A percentile compares a stretch with the other conserved stretches of the same genome.
These are phyloP conservation scores for Albugo candida DNA, from an alignment of 352 stramenopile genomes.

Conservation along the genomic window DNA sequence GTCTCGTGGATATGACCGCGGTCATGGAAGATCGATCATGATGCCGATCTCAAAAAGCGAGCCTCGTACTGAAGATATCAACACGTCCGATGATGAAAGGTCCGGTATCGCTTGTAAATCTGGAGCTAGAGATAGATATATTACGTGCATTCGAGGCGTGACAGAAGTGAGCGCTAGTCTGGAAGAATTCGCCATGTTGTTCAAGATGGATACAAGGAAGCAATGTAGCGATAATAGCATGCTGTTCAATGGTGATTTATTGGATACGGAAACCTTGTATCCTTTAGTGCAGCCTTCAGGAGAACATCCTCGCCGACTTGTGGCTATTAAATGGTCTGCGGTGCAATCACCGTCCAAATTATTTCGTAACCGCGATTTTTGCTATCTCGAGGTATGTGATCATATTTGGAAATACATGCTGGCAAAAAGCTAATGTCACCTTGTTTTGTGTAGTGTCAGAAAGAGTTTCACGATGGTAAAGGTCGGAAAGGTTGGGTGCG, in stretches of 20 bases:
- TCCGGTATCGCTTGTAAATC: background rate
- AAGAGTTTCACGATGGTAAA: constrained; percentile 48
- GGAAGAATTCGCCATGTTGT: constrained; percentile 66
- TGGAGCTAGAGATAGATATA: constrained; percentile 14
- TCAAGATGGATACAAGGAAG: constrained; percentile 58
- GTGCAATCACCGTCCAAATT: constrained; percentile 46
- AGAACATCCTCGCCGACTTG: constrained; percentile 47
- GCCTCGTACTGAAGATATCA: background rate
- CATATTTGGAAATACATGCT: constrained; percentile 1
- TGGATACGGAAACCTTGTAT: constrained; percentile 56
- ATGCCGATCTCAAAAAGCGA: background rate
- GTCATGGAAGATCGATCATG: background rate
- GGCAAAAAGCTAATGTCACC: background rate
- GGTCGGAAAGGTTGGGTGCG: constrained; percentile 36
- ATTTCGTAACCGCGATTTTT: constrained; percentile 65
- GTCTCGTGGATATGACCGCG: constrained; percentile 19
- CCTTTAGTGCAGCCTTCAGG: constrained; percentile 45
- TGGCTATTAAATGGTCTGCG: constrained; percentile 67
- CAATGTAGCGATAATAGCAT: constrained; percentile 38
- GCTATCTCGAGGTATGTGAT: constrained; percentile 23
- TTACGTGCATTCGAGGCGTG: constrained; percentile 38
- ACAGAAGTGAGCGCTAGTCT: constrained; percentile 60
- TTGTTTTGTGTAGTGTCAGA: constrained; percentile 27
- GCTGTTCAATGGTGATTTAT: constrained; percentile 56
- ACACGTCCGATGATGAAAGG: background rate